Base-by-base conservation (phyloP, 306 rosid species). In the Cicer chorassanicum region DNA sequence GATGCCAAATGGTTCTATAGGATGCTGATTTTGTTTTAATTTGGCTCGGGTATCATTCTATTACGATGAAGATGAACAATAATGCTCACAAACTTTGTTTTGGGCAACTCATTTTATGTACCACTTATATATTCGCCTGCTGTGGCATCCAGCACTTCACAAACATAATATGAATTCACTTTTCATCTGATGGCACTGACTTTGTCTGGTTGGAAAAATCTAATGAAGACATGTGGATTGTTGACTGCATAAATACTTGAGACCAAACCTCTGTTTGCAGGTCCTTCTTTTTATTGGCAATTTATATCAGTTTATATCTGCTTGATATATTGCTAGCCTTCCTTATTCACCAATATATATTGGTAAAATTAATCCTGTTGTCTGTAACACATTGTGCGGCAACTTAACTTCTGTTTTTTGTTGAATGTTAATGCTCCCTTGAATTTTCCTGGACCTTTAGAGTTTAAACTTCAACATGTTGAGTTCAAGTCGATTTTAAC, bases 181-280 rank as follows among this genome's bases (percentile, higher is more conserved):
- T 63, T 53, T 44, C 55, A 19, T 44, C 40, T 41, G 53, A 29
- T 62, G 68, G 6, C 68, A 13, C 9, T 70, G 19, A 53, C 21
- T 42, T 21, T 15, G 3, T 43, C 70, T 46, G 34, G 67, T 75
- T 68, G 46, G 53, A 42, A 9, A 73, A 41, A 62, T 46, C 12
- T 66, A 45, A 21, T 1, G 21, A 14, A 54, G 65, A 69, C 49
- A 13, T 21, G 4, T 63, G 39, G 16, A 64, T 50, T 6, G 41
- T 49, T 80, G 75, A 48, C 29, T 51, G 51, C 61, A 36, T 65
- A 64, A 64, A 42, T 46, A 65, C 40, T 68, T 13, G 29, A 74
- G 70, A 40, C 14, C 8, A 68, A 62, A 46, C 69, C 54, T 16
- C 68, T 42, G 38, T 21, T 60, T 62, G 7, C n/a, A 21, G 39